Evolutionary conservation across 1,139 yeast species (phyloP).

Genomic region (Hansenula anomala): DNA sequence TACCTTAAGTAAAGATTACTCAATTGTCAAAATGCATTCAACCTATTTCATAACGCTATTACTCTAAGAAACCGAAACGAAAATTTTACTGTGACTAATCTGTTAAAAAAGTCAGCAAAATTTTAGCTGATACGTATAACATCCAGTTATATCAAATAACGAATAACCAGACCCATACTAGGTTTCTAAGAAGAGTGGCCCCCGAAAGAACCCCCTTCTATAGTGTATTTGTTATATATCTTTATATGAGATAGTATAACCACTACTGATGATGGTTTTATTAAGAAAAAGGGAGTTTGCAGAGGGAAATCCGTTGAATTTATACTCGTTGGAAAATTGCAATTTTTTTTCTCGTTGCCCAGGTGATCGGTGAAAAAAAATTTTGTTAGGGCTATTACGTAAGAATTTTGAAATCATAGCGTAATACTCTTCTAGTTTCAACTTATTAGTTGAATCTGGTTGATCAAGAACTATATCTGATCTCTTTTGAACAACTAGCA

Average conservation of each 20-base stretch:
- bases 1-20: constrained; percentile 16
- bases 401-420: too few species aligned
- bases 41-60: constrained; percentile 23
- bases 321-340: constrained; percentile 11
- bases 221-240: constrained; percentile 42
- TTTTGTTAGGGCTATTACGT: background rate
- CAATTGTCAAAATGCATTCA: constrained; percentile 11
- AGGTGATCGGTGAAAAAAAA: background rate
- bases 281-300: constrained; percentile 1
- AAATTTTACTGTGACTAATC: constrained; percentile 25
- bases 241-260: constrained; percentile 60
- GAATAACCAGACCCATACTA: constrained; percentile 19
- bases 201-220: constrained; percentile 11
- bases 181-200: constrained; percentile 20
- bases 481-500: too few species aligned
- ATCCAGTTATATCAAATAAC: constrained; percentile 20
- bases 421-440: too few species aligned
- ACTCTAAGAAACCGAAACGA: constrained; percentile 27
- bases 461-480: too few species aligned
- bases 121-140: constrained; percentile 26
- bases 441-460: too few species aligned
- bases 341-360: too few species aligned
- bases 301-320: constrained; percentile 9
- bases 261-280: constrained; percentile 57
- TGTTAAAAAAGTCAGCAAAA: constrained; percentile 26